Evolutionary conservation across 2,329 filamentous ascomycete genomes (phyloP).

Genomic region (Trichoderma breve): DNA sequence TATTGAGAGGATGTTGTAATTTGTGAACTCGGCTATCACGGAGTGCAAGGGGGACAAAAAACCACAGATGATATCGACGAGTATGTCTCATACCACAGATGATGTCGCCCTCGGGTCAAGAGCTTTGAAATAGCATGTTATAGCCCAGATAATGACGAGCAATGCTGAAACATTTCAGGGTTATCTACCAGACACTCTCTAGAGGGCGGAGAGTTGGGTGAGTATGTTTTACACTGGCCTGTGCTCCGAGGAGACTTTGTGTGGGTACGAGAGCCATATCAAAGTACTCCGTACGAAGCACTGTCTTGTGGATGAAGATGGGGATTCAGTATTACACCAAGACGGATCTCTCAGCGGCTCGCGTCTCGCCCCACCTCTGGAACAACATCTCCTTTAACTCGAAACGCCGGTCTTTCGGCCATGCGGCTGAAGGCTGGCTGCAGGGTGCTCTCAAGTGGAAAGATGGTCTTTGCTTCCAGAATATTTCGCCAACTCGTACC

Average conservation of each 20-base stretch:
- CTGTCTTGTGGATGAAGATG: slow-evolving; percentile 1
- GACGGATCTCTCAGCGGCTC: background rate
- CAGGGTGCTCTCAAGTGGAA: slow-evolving; percentile 2
- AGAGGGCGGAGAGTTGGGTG: background rate
- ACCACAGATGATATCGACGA: background rate
- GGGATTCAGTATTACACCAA: background rate
- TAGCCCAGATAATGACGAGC: background rate
- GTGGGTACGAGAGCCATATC: background rate
- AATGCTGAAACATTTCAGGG: background rate
- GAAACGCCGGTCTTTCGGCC: slow-evolving; percentile 17
- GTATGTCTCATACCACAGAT: background rate
- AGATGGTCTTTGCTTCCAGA: slow-evolving; percentile 15
- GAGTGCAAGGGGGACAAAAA: background rate
- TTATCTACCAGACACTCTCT: background rate
- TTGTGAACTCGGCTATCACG: background rate
- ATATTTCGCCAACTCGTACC: slow-evolving; percentile 9
- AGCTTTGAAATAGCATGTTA: background rate
- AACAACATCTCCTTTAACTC: slow-evolving; percentile 16
- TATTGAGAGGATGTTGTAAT: background rate
- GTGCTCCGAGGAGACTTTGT: background rate
- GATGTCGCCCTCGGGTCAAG: background rate
- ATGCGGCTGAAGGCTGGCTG: slow-evolving; percentile 21
- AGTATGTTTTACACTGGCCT: background rate
- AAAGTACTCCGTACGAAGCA: background rate
- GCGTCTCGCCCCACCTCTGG: background rate